Conservation (phyloP, 108 stramenopile genomes). For the Cyclotella cryptica region DNA sequence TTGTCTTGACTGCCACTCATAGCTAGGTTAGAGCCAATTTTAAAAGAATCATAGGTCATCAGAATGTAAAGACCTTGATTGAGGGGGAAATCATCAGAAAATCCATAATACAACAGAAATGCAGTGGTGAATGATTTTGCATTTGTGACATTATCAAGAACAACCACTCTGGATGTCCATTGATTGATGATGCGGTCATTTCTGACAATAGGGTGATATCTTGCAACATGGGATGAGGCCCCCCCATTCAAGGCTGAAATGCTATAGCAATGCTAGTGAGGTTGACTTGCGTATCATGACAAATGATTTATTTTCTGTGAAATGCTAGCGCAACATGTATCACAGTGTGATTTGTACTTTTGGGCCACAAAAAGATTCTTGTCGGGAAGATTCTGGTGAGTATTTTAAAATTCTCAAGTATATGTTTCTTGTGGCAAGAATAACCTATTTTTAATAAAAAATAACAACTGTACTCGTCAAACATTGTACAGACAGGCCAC, state of each 20-base stretch:
- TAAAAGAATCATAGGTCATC: not conserved
- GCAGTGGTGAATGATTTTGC: constrained; percentile 49
- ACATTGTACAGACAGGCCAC: constrained; percentile 7
- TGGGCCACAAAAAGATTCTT: constrained; percentile 6
- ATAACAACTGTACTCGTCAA: not conserved
- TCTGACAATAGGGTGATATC: not conserved
- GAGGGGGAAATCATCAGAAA: not conserved
- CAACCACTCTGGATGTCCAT: not conserved
- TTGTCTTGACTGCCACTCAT: constrained; percentile 31
- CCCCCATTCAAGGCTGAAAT: not conserved
- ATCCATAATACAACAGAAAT: constrained; percentile 13
- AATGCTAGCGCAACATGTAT: not conserved
- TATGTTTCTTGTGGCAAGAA: no score
- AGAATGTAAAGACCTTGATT: not conserved
- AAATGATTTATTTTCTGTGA: constrained; percentile 34
- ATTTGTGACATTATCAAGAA: constrained; percentile 28
- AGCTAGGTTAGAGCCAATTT: not conserved
- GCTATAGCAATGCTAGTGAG: not conserved
- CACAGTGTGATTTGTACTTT: constrained; percentile 15
- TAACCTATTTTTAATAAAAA: not conserved
- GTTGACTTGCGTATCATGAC: constrained; percentile 50
- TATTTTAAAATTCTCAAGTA: not conserved
- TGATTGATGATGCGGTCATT: constrained; percentile 18
- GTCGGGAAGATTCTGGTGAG: constrained; percentile 28
- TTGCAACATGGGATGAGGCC: constrained; percentile 8